phyloP scores from a whole-genome alignment of 805 yeast genomes.

The Ogataea chonburiensis region DNA sequence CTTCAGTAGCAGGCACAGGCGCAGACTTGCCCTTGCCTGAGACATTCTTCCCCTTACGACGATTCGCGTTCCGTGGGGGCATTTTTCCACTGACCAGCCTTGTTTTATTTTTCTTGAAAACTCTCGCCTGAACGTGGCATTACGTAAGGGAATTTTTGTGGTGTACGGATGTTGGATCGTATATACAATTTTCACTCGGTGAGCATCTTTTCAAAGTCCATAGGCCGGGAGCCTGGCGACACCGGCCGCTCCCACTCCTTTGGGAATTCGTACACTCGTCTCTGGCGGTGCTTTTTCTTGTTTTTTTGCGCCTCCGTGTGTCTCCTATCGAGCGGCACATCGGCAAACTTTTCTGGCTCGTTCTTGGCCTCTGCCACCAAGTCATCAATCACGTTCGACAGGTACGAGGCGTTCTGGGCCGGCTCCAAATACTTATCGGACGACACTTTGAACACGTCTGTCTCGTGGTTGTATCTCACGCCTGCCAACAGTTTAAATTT shows the following conservation, averaged over 20 bases:
- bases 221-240: slow-evolving; percentile 57
- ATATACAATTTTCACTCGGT: slow-evolving; percentile 11
- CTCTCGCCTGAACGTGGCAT: too few relatives aligned
- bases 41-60: slow-evolving; percentile 25
- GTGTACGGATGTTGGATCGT: slow-evolving; percentile 15
- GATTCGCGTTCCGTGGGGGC: slow-evolving; percentile 27
- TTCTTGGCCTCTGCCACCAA: slow-evolving; percentile 67
- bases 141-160: too few relatives aligned
- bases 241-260: slow-evolving; percentile 75
- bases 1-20: slow-evolving; percentile 9
- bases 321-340: slow-evolving; percentile 80
- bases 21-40: slow-evolving; percentile 23
- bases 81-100: slow-evolving; percentile 14
- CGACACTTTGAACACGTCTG: slow-evolving; percentile 63
- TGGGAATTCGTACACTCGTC: slow-evolving; percentile 57
- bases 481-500: slow-evolving; percentile 81
- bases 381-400: slow-evolving; percentile 61
- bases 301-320: slow-evolving; percentile 50
- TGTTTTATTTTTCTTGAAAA: slow-evolving; percentile 8
- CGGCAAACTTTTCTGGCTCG: slow-evolving; percentile 58
- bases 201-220: slow-evolving; percentile 16
- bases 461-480: slow-evolving; percentile 63
- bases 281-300: slow-evolving; percentile 40
- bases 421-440: slow-evolving; percentile 67
- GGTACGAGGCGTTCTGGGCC: slow-evolving; percentile 78